Evolutionary conservation across 2,329 filamentous ascomycete species (phyloP), one percentile per base, ranked within the genome.

Genomic region (Coniochaeta pulveracea): DNA sequence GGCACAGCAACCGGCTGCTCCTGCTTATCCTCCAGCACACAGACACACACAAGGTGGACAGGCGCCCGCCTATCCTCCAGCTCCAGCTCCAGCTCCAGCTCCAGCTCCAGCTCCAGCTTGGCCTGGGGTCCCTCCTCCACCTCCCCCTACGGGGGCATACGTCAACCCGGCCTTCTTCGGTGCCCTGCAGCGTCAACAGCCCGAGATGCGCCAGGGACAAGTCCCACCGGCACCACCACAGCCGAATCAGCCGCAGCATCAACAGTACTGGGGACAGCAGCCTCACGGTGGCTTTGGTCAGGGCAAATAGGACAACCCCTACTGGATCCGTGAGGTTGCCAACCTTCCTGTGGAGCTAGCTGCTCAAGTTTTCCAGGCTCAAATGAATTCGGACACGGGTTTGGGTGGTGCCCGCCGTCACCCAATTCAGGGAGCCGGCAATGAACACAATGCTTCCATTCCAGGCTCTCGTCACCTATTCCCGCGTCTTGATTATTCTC

Each of bases 91-190:
- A 14, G 7, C 49, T 48, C 7, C 63, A 61, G 61, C 55, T 3
- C 62, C 63, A 4, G 62, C 60, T 2, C 60, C 63, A 14, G 60
- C 62, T 27, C 54, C 56, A 11, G 54, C 52, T 12, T 53, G 51
- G 48, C 47, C 47, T 16, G 43, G 49, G 25, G 37, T 51, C 42
- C 48, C 57, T 38, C 27, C 56, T 22, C 41, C 43, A 27, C 41
- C 57, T 25, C 47, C 59, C 11, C 50, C 56, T 22, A 50, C 51
- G 28, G 30, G 63, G 40, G 56, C 65, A 8, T 70, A 70, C 42
- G 63, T 75, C 38, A 76, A 75, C 41, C 73, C 73, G 4, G 63
- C 67, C 2, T 68, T 78, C 47, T 60, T 77, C 37, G 63, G 66
- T 25, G 63, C 60, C 4, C 40, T 66, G 22, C 60, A 67, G 52